Base-by-base conservation (phyloP, 306 rosid species). In the Acacia crassicarpa region DNA sequence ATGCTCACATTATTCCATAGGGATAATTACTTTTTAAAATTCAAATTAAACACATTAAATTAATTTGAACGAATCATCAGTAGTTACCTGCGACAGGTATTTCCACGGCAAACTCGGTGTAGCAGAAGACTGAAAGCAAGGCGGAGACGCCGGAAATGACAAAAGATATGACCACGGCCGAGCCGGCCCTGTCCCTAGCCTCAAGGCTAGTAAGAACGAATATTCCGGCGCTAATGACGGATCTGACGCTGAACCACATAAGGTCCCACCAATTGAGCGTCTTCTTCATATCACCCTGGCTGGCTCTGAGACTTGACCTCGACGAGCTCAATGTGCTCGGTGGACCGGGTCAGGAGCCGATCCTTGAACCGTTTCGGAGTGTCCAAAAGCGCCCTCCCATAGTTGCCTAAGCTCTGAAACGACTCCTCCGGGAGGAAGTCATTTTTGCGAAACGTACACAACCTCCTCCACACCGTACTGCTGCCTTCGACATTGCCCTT, bases 201-300 rank as follows among this genome's bases (percentile, higher is more conserved):
- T 95, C 98, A 0, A 85, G 88, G 0, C 98, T 98, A 2, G 98
- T 95, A 59, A 95, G 91, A 0, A 91, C 96, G 62, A 95, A 95
- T 45, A 93, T 89, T 0, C 98, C 98, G 62, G 98, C 90, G 38
- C 98, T 98, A 8, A 95, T 87, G 25, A 93, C 98, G 2, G 97
- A 88, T 0, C 97, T 97, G 78, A 95, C 51, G 0, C 99, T 94
- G 72, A 93, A 91, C 98, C 99, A 95, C 54, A 93, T 89, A 5
- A 95, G 89, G 72, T 93, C 99, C 99, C 99, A 93, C 99, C 99
- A 95, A 6, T 72, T 90, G 17, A 95, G 90, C 33, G 87, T 89
- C 82, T 89, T 93, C 94, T 93, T 95, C 98, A 95, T 95, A 77
- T 89, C 92, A 74, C 88, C 67, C 19, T 79, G 76, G 83, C 19